A percentile compares a stretch with the other conserved stretches of the same genome.
Conservation (phyloP, 2,329 filamentous ascomycete genomes). For the Stromatinia cepivora region DNA sequence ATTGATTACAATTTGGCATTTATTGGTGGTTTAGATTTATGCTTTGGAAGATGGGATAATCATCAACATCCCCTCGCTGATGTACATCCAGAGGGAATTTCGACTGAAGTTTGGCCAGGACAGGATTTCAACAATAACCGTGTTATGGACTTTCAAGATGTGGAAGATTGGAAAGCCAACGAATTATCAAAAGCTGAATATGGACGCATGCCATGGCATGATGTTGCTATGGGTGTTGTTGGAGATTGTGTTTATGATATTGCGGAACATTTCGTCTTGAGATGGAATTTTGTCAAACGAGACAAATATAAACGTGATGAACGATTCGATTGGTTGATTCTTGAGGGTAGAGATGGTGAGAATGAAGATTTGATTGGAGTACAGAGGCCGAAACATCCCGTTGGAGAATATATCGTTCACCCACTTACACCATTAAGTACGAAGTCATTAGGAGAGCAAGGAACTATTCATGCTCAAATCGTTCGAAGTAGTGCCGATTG, state of each 20-base stretch:
- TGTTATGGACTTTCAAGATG: slow-evolving; percentile 91
- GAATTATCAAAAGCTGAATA: slow-evolving; percentile 88
- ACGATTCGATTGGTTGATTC: slow-evolving; percentile 78
- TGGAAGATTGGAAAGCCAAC: slow-evolving; percentile 89
- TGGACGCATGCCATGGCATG: slow-evolving; percentile 97
- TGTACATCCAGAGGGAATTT: slow-evolving; percentile 79
- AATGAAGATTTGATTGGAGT: slow-evolving; percentile 87
- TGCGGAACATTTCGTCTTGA: slow-evolving; percentile 88
- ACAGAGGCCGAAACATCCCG: slow-evolving; percentile 83
- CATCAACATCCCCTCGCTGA: slow-evolving; percentile 84
- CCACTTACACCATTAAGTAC: slow-evolving; percentile 68
- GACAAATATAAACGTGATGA: slow-evolving; percentile 95
- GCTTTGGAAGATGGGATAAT: slow-evolving; percentile 92
- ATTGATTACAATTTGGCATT: slow-evolving; percentile 90
- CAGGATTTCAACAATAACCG: slow-evolving; percentile 99
- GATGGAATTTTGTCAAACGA: slow-evolving; percentile 96
- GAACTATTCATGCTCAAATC: slow-evolving; percentile 78
- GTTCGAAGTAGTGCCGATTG: slow-evolving; percentile 91
- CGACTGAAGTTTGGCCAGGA: slow-evolving; percentile 85
- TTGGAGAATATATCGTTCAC: slow-evolving; percentile 83
- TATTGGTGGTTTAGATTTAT: slow-evolving; percentile 90
- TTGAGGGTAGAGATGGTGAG: slow-evolving; percentile 73
- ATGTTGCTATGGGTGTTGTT: slow-evolving; percentile 88
- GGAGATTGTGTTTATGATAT: slow-evolving; percentile 92
- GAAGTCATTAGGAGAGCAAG: slow-evolving; percentile 63